Conservation (phyloP, 306 rosid genomes). For the Canavalia ensiformis region DNA sequence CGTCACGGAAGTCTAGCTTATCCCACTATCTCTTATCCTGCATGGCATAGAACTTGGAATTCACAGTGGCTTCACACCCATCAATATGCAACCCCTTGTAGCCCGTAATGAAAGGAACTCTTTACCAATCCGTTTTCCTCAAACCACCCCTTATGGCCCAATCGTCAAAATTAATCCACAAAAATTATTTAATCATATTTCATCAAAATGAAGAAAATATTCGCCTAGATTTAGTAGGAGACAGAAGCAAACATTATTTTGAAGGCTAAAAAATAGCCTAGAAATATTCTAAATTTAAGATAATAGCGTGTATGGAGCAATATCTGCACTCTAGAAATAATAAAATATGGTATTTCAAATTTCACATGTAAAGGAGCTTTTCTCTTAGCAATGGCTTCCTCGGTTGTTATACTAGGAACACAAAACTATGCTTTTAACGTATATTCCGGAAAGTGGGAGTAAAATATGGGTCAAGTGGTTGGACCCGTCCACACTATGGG, state of each 20-base stretch:
- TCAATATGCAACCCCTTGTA: too few species aligned
- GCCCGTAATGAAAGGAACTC: too few species aligned
- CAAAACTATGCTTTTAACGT: constrained; percentile 89
- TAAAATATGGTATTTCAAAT: constrained; percentile 94
- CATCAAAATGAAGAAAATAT: constrained; percentile 4
- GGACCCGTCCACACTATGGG: constrained; percentile 28
- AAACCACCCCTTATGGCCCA: too few species aligned
- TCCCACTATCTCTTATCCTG: too few species aligned
- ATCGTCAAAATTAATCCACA: too few species aligned
- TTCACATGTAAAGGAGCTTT: constrained; percentile 93
- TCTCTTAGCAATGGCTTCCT: constrained; percentile 85
- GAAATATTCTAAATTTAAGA: background rate
- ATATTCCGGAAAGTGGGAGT: constrained; percentile 65
- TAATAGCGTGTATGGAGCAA: constrained; percentile 26
- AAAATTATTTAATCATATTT: background rate
- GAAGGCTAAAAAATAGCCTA: background rate
- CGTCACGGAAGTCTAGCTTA: too few species aligned
- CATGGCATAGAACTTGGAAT: too few species aligned
- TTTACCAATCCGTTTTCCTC: too few species aligned
- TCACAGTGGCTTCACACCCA: too few species aligned
- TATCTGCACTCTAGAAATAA: constrained; percentile 95
- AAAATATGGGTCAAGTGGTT: constrained; percentile 26
- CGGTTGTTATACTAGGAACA: constrained; percentile 81
- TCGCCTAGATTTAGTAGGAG: constrained; percentile 32
- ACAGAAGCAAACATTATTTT: constrained; percentile 5